These are phyloP conservation scores for Fennellomyces sp. DNA, from an alignment of 371 early-diverging fungal species.

Conservation along the genomic window DNA sequence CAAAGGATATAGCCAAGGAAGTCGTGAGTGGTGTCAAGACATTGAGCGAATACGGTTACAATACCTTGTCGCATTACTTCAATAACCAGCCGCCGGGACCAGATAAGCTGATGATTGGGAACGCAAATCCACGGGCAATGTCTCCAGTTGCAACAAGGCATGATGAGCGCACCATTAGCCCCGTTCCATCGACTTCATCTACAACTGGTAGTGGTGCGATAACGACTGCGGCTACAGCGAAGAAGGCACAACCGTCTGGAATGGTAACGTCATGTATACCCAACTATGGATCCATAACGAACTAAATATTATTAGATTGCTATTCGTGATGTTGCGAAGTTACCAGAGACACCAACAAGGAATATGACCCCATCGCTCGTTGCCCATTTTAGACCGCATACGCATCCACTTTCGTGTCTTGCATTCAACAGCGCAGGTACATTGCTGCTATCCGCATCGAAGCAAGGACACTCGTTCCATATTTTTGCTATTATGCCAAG, in stretches of 20 bases:
- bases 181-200: neutral
- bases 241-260: slow-evolving; percentile 36
- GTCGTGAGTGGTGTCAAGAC: slow-evolving; percentile 74
- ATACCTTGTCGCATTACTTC: slow-evolving; percentile 54
- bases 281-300: no score
- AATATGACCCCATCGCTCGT: slow-evolving; percentile 48
- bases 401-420: slow-evolving; percentile 68
- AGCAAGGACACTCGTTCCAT: slow-evolving; percentile 78
- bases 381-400: slow-evolving; percentile 79
- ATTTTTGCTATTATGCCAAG: slow-evolving; percentile 56
- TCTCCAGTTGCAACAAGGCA: neutral
- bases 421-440: slow-evolving; percentile 72
- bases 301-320: no score
- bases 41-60: slow-evolving; percentile 57
- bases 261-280: no score
- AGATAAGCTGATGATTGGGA: neutral
- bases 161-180: slow-evolving; percentile 1
- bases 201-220: neutral
- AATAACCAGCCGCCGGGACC: slow-evolving; percentile 10
- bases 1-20: slow-evolving; percentile 73
- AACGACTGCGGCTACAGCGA: neutral
- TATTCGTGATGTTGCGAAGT: slow-evolving; percentile 46
- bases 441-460: slow-evolving; percentile 72
- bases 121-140: neutral
- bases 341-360: slow-evolving; percentile 29